phyloP scores from a whole-genome alignment of 345 rosid genomes.

The Carallia pectinifolia region DNA sequence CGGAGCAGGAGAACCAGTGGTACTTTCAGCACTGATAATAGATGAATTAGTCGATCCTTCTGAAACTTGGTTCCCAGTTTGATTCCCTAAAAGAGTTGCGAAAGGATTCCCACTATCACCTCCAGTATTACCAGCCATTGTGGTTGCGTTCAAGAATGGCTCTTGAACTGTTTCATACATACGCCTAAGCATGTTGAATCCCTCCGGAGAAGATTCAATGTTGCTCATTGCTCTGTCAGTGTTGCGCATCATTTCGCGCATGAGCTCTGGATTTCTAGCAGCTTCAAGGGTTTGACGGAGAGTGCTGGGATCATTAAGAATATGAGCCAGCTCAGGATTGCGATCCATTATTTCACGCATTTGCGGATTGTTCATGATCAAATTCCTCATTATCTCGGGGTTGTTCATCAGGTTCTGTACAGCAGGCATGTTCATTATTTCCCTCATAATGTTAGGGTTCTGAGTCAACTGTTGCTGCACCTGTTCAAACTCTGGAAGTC shows the following conservation, averaged over 20 bases:
- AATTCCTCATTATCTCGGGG: slow-evolving; percentile 64
- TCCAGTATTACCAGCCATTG: slow-evolving; percentile 57
- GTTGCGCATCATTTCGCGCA: slow-evolving; percentile 89
- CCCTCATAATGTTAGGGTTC: slow-evolving; percentile 75
- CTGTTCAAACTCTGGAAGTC: slow-evolving; percentile 65
- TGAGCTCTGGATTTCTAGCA: slow-evolving; percentile 82
- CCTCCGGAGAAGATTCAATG: slow-evolving; percentile 77
- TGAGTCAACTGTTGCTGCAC: slow-evolving; percentile 69
- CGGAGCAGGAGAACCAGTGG: slow-evolving; percentile 49
- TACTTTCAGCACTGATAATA: slow-evolving; percentile 42
- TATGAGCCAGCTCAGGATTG: slow-evolving; percentile 81
- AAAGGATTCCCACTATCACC: slow-evolving; percentile 49
- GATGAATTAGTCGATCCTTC: slow-evolving; percentile 45
- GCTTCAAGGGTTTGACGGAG: slow-evolving; percentile 76
- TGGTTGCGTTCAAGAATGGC: slow-evolving; percentile 70
- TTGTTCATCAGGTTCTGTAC: slow-evolving; percentile 74
- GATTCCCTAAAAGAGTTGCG: slow-evolving; percentile 51
- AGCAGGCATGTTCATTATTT: slow-evolving; percentile 73
- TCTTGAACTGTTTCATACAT: slow-evolving; percentile 88
- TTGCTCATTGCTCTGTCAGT: slow-evolving; percentile 83
- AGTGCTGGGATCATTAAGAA: slow-evolving; percentile 69
- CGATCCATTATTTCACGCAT: slow-evolving; percentile 83
- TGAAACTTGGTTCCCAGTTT: slow-evolving; percentile 39
- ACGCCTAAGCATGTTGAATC: slow-evolving; percentile 79
- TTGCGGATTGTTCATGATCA: slow-evolving; percentile 80